These are phyloP conservation scores for Diaporthe vaccinii DNA, from an alignment of 2,329 filamentous ascomycete species.

Conservation along the genomic window DNA sequence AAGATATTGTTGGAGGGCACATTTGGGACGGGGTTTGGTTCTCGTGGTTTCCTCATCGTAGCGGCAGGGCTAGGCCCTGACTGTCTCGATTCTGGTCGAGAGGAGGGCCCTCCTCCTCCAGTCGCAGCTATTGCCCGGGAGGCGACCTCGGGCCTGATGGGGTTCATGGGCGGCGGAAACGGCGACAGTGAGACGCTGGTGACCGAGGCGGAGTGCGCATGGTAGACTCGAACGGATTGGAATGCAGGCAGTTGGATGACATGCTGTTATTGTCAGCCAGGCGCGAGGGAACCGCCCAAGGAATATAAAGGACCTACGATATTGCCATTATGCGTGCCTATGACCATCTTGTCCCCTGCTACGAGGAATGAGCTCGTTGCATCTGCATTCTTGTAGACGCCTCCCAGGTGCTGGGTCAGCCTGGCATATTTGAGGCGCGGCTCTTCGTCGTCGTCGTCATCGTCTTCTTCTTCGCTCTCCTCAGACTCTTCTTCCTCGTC, in stretches of 20 bases:
- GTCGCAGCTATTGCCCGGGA: constrained; percentile 54
- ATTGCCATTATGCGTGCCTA: constrained; percentile 96
- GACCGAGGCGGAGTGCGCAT: constrained; percentile 92
- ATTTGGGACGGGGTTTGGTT: constrained; percentile 72
- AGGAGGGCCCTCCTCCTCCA: constrained; percentile 48
- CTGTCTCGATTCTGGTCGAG: constrained; percentile 53
- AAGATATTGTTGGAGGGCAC: constrained; percentile 92
- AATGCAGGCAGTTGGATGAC: constrained; percentile 87
- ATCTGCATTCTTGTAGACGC: constrained; percentile 94
- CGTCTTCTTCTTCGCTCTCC: constrained; percentile 76
- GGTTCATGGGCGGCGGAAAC: constrained; percentile 72
- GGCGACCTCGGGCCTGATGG: constrained; percentile 56
- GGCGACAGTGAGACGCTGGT: constrained; percentile 93
- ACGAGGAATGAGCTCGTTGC: constrained; percentile 92
- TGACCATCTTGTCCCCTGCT: constrained; percentile 96
- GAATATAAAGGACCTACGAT: constrained; percentile 73
- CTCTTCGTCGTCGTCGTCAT: constrained; percentile 92
- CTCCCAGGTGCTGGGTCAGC: constrained; percentile 82
- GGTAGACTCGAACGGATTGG: constrained; percentile 86
- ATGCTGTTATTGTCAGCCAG: constrained; percentile 71
- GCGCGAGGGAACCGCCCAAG: not conserved
- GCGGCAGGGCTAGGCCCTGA: constrained; percentile 58
- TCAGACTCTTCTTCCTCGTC: constrained; percentile 60
- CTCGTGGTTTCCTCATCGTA: constrained; percentile 64
- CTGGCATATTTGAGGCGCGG: constrained; percentile 94